phyloP scores from a whole-genome alignment of 257 asterid genomes.

The Leonotis leonurus region DNA sequence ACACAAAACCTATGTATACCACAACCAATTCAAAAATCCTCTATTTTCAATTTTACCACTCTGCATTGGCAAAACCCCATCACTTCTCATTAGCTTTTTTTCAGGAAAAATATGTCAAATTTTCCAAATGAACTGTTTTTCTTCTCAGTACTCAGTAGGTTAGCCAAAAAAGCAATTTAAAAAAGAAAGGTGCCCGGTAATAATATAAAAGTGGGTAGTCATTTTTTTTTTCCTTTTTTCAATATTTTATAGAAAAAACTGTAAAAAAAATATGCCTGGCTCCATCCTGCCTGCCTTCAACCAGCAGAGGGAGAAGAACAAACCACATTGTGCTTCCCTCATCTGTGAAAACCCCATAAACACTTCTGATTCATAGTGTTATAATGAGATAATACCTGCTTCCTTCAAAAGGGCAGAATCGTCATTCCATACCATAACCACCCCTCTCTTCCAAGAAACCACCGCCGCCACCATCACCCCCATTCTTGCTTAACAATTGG shows the following conservation, averaged over 20 bases:
- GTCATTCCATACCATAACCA: conserved; percentile 30
- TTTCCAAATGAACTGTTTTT: conserved; percentile 2
- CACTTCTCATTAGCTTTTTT: conserved; percentile 19
- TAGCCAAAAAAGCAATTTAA: not conserved
- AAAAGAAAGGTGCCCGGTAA: not conserved
- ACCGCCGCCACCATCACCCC: conserved; percentile 5
- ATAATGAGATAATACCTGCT: conserved; percentile 28
- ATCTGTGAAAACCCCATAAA: conserved; percentile 33
- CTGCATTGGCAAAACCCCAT: conserved; percentile 15
- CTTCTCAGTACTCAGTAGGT: conserved; percentile 22
- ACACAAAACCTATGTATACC: conserved; percentile 17
- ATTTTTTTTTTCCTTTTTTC: not conserved
- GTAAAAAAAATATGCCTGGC: conserved; percentile 66
- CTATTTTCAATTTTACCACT: conserved; percentile 19
- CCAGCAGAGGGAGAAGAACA: conserved; percentile 30
- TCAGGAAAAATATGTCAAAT: too few species aligned
- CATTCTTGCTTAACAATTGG: conserved; percentile 4
- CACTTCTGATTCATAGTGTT: conserved; percentile 35
- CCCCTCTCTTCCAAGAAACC: conserved; percentile 10
- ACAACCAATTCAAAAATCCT: conserved; percentile 10
- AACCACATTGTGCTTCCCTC: conserved; percentile 38
- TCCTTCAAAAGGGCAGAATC: conserved; percentile 32
- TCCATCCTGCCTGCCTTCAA: conserved; percentile 79
- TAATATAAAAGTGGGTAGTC: conserved; percentile 6
- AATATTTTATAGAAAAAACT: conserved; percentile 11